phyloP scores from a whole-genome alignment of 1,284 basidiomycete species.

The Cryptococcus deneoformans region DNA sequence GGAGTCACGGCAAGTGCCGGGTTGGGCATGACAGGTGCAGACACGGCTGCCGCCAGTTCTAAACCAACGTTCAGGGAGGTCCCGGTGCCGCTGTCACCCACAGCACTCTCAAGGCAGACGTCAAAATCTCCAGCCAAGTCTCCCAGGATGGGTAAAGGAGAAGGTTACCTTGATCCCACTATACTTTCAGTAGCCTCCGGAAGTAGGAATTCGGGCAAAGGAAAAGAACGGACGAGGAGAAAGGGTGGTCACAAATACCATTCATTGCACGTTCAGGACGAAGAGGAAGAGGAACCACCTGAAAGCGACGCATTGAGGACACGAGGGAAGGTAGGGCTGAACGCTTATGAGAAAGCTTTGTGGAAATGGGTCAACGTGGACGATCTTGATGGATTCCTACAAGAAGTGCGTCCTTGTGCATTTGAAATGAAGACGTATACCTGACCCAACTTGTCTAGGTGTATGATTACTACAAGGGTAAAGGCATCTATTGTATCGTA shows the following conservation, averaged over 20 bases:
- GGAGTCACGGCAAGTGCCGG: slow-evolving; percentile 10
- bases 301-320: slow-evolving; percentile 2
- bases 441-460: slow-evolving; percentile 38
- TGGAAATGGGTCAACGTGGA: slow-evolving; percentile 99
- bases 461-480: slow-evolving; percentile 93
- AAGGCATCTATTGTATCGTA: slow-evolving; percentile 92
- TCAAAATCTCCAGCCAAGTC: slow-evolving; percentile 3
- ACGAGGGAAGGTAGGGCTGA: slow-evolving; percentile 56
- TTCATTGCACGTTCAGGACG: slow-evolving; percentile 53
- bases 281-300: slow-evolving; percentile 50
- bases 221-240: slow-evolving; percentile 23
- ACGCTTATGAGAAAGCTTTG: slow-evolving; percentile 81
- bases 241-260: slow-evolving; percentile 24
- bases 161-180: slow-evolving; percentile 28
- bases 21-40: too few species aligned
- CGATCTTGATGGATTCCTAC: slow-evolving; percentile 90
- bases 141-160: slow-evolving; percentile 1
- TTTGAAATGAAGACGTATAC: neutral
- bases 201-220: slow-evolving; percentile 20
- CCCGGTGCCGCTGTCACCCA: neutral
- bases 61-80: slow-evolving; percentile 17
- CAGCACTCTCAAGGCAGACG: slow-evolving; percentile 26
- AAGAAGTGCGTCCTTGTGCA: slow-evolving; percentile 61
- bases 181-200: slow-evolving; percentile 4
- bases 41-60: slow-evolving; percentile 10